Evolutionary conservation across 805 yeast species (phyloP).

Genomic region (Saccharomycopsis fibuligera): DNA sequence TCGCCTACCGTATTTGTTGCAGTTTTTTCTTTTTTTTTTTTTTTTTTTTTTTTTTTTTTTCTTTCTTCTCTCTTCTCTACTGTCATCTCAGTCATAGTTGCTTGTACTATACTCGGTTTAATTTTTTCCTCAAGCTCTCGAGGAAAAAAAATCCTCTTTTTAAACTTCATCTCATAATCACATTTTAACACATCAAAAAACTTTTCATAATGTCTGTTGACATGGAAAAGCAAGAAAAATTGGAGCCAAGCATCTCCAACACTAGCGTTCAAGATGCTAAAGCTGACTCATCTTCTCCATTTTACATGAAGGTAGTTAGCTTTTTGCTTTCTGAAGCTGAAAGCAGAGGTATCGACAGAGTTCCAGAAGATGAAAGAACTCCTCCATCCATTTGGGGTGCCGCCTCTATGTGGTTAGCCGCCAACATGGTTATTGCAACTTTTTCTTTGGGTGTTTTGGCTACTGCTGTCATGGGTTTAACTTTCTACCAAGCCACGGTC

Average conservation of each 20-base stretch:
- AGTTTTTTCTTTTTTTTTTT: no score
- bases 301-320: constrained; percentile 13
- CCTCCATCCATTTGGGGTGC: constrained; percentile 62
- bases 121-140: no score
- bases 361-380: constrained; percentile 72
- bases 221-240: constrained; percentile 20
- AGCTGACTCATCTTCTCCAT: constrained; percentile 5
- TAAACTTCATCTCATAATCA: no score
- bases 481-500: constrained; percentile 67
- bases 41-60: no score
- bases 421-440: constrained; percentile 82
- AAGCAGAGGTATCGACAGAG: constrained; percentile 72
- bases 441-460: constrained; percentile 72
- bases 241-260: constrained; percentile 18
- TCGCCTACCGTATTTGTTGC: no score
- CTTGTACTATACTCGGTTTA: no score
- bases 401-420: constrained; percentile 87
- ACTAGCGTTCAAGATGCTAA: constrained; percentile 17
- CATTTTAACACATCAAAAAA: no score
- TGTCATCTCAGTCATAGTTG: no score
- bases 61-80: no score
- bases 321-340: constrained; percentile 35
- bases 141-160: no score
- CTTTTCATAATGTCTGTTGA: constrained; percentile 14
- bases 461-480: constrained; percentile 54